Conservation (phyloP, 768 basidiomycete genomes). For the Tylopilus felleus region DNA sequence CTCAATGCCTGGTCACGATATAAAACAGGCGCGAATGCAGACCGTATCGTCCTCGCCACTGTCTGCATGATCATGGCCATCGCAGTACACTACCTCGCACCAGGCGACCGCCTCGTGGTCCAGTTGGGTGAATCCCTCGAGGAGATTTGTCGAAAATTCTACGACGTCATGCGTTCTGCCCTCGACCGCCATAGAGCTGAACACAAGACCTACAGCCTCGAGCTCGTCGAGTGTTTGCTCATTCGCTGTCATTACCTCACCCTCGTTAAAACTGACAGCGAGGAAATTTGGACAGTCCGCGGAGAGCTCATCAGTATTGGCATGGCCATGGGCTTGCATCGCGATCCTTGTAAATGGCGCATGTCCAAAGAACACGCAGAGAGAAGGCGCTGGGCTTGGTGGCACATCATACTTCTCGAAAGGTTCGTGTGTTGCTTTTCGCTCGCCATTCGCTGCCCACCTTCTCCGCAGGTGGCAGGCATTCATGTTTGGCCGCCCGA, state of each 20-base stretch:
- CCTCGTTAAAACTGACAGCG: slow-evolving; percentile 69
- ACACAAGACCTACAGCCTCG: slow-evolving; percentile 58
- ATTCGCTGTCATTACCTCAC: slow-evolving; percentile 70
- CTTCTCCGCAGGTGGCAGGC: slow-evolving; percentile 67
- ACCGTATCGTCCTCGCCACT: slow-evolving; percentile 68
- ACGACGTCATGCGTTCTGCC: slow-evolving; percentile 63
- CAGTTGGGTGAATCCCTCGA: slow-evolving; percentile 50
- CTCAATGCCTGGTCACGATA: slow-evolving; percentile 66
- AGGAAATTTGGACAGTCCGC: slow-evolving; percentile 75
- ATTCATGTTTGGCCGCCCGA: slow-evolving; percentile 80
- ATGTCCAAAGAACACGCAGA: slow-evolving; percentile 70
- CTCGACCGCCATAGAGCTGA: slow-evolving; percentile 62
- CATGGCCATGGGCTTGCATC: slow-evolving; percentile 81
- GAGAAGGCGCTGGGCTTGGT: slow-evolving; percentile 85
- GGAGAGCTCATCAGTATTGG: slow-evolving; percentile 73
- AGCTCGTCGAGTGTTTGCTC: slow-evolving; percentile 72
- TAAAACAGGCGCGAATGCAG: slow-evolving; percentile 61
- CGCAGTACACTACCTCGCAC: slow-evolving; percentile 68
- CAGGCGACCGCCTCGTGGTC: slow-evolving; percentile 58
- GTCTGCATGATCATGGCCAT: slow-evolving; percentile 74
- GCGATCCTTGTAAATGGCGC: slow-evolving; percentile 78
- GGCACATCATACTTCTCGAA: slow-evolving; percentile 81
- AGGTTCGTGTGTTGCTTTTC: slow-evolving; percentile 43
- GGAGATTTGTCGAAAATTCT: slow-evolving; percentile 63
- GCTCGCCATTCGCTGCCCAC: slow-evolving; percentile 2